These are phyloP conservation scores for Metschnikowia borealis DNA, from an alignment of 805 yeast genomes.

Conservation along the genomic window DNA sequence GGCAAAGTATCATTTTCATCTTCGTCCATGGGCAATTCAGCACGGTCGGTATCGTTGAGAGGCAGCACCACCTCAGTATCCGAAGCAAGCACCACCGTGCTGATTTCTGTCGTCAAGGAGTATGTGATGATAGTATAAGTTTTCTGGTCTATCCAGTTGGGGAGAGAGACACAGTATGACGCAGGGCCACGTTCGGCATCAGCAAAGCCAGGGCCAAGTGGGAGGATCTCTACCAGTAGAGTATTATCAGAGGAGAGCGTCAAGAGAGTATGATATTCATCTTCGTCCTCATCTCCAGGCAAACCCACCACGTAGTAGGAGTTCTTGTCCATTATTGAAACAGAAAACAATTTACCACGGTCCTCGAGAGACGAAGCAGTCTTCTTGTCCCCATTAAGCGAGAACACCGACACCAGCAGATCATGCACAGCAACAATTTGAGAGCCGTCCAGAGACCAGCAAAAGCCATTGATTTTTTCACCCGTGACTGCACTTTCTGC, in stretches of 20 bases:
- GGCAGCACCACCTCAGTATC: conserved; percentile 34
- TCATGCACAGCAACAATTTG: conserved; percentile 6
- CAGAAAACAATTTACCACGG: conserved; percentile 18
- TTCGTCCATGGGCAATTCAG: conserved; percentile 68
- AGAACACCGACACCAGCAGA: not conserved
- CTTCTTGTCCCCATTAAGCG: not conserved
- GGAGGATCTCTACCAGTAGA: conserved; percentile 31
- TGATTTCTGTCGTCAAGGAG: conserved; percentile 62
- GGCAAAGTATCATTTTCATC: conserved; percentile 67
- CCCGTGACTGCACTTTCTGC: not conserved
- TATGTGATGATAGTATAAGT: conserved; percentile 47
- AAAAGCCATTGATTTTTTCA: conserved; percentile 1
- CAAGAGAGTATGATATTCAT: conserved; percentile 10
- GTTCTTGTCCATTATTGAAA: conserved; percentile 20
- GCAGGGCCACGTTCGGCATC: conserved; percentile 43
- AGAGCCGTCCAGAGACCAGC: conserved; percentile 10
- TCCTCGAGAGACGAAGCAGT: conserved; percentile 8
- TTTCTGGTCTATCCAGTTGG: conserved; percentile 35
- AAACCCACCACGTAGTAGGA: conserved; percentile 13
- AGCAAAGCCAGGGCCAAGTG: conserved; percentile 51
- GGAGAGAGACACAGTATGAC: conserved; percentile 40
- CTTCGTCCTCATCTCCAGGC: conserved; percentile 12
- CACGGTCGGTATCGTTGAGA: conserved; percentile 66
- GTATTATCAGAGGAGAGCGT: not conserved
- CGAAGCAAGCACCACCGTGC: conserved; percentile 28